Evolutionary conservation across 2,329 filamentous ascomycete genomes (phyloP).

Genomic region (Colletotrichum gigasporum): DNA sequence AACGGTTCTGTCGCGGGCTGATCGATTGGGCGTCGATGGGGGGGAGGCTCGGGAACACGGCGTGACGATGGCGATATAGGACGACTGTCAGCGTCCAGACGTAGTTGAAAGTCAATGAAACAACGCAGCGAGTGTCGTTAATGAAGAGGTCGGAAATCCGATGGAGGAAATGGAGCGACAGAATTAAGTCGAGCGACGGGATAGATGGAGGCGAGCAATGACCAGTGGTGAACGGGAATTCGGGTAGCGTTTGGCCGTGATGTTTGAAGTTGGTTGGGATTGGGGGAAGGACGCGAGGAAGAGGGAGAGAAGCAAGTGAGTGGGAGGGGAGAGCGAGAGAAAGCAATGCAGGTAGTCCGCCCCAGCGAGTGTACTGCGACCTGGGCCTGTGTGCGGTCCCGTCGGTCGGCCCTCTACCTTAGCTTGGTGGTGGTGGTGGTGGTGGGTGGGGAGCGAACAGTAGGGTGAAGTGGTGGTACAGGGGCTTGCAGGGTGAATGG

Average conservation of each 20-base stretch:
- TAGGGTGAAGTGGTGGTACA: slow-evolving; percentile 1
- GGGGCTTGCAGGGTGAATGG: background rate
- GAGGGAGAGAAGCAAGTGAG: slow-evolving; percentile 8
- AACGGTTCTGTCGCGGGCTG: background rate
- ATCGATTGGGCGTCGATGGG: background rate
- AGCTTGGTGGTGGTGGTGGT: background rate
- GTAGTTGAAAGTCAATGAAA: too few species aligned
- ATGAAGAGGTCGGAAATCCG: background rate
- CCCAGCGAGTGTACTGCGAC: background rate
- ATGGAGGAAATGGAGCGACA: background rate
- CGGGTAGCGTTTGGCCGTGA: slow-evolving; percentile 45
- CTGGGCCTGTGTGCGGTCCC: background rate
- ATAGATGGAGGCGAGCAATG: background rate
- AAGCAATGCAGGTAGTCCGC: slow-evolving; percentile 9
- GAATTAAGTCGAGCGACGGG: background rate
- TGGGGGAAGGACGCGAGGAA: slow-evolving; percentile 2
- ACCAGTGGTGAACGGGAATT: slow-evolving; percentile 32
- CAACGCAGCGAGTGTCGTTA: too few species aligned
- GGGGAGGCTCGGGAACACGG: too few species aligned
- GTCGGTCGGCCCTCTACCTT: background rate
- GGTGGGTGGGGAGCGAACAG: slow-evolving; percentile 8
- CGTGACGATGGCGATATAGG: too few species aligned
- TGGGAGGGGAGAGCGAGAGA: slow-evolving; percentile 34
- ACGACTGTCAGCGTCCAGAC: too few species aligned
- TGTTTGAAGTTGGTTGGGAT: slow-evolving; percentile 25